phyloP scores from a whole-genome alignment of 768 basidiomycete species.

The Ephemerocybe angulata region DNA sequence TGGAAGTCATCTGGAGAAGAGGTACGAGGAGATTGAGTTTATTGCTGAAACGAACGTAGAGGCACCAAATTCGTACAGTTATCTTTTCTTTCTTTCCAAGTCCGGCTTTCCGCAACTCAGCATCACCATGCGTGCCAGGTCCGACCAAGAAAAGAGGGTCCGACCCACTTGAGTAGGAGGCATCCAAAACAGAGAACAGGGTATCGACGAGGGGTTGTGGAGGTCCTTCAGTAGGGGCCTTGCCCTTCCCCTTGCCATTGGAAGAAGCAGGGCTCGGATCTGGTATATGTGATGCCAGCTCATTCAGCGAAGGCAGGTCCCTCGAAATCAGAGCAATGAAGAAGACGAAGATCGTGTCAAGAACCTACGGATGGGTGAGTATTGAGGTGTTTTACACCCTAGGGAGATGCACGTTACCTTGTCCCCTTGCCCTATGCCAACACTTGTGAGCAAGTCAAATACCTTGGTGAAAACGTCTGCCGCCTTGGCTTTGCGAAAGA shows the following conservation, averaged over 20 bases:
- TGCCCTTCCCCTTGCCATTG: constrained; percentile 10
- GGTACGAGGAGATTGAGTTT: neutral
- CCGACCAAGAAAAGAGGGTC: constrained; percentile 50
- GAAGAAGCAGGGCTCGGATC: neutral
- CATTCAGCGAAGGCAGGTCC: constrained; percentile 50
- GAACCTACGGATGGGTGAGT: no score
- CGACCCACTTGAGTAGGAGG: constrained; percentile 20
- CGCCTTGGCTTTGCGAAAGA: constrained; percentile 74
- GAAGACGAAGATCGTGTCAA: constrained; percentile 60
- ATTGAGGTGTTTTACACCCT: no score
- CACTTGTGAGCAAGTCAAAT: constrained; percentile 61
- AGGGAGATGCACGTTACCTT: no score
- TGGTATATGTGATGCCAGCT: constrained; percentile 33
- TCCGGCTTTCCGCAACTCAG: constrained; percentile 48
- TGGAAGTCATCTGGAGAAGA: constrained; percentile 33
- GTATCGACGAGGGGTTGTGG: constrained; percentile 33
- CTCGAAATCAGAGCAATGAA: constrained; percentile 62
- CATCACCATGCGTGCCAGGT: constrained; percentile 25
- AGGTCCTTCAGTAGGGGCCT: constrained; percentile 3
- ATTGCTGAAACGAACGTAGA: neutral
- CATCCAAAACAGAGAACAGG: constrained; percentile 40
- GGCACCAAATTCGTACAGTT: constrained; percentile 36
- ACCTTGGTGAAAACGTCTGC: constrained; percentile 68
- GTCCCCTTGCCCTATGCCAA: constrained; percentile 60
- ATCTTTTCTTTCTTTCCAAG: constrained; percentile 55